Evolutionary conservation across 805 yeast genomes (phyloP).

Genomic region (Yarrowia sp.): DNA sequence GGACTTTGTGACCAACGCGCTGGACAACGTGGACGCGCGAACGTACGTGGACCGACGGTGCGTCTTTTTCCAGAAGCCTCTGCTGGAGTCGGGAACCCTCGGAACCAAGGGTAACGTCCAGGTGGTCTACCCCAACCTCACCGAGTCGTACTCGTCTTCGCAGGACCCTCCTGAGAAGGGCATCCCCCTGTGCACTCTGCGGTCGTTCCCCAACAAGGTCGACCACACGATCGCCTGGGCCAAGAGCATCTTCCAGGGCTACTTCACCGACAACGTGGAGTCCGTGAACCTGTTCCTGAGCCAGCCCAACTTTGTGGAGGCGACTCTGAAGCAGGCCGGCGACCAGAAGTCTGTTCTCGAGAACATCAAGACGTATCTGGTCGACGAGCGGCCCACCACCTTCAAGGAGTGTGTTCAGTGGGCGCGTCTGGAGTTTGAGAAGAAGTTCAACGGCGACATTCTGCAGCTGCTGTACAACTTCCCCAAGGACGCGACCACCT

Average conservation of each 20-base stretch:
- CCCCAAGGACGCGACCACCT: slow-evolving; percentile 89
- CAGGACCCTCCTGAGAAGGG: slow-evolving; percentile 99
- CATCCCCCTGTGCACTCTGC: slow-evolving; percentile 92
- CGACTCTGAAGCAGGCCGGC: slow-evolving; percentile 84
- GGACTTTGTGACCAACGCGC: slow-evolving; percentile 92
- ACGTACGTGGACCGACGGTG: slow-evolving; percentile 97
- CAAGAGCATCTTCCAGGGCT: slow-evolving; percentile 88
- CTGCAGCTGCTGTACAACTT: slow-evolving; percentile 88
- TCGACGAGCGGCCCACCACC: slow-evolving; percentile 77
- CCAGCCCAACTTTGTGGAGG: slow-evolving; percentile 90
- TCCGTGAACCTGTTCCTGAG: slow-evolving; percentile 86
- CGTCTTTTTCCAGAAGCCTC: slow-evolving; percentile 84
- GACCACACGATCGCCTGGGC: slow-evolving; percentile 99
- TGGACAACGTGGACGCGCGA: slow-evolving; percentile 97
- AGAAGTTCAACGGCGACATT: slow-evolving; percentile 80
- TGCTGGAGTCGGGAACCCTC: slow-evolving; percentile 93
- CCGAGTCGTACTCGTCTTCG: slow-evolving; percentile 94
- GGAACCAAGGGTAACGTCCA: slow-evolving; percentile 99
- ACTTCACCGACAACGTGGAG: slow-evolving; percentile 86
- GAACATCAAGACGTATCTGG: slow-evolving; percentile 65
- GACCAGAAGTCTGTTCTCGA: slow-evolving; percentile 86
- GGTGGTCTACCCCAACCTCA: slow-evolving; percentile 87
- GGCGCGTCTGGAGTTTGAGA: slow-evolving; percentile 90
- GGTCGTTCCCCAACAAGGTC: slow-evolving; percentile 96
- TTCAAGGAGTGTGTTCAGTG: slow-evolving; percentile 94